phyloP scores from a whole-genome alignment of 2,329 filamentous ascomycete species.

The Ascomycota sp. region DNA sequence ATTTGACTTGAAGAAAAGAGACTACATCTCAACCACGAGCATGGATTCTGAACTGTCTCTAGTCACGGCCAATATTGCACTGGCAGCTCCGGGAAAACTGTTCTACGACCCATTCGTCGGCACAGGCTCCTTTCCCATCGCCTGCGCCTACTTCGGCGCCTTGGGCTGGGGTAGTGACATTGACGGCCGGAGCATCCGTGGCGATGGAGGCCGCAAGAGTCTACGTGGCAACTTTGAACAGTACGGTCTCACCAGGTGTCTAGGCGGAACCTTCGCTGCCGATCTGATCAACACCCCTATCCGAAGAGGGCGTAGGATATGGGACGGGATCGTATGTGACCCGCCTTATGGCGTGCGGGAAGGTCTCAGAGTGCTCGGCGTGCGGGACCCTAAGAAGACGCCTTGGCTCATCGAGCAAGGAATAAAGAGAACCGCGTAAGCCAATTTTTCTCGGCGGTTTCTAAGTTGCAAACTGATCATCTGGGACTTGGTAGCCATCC shows the following conservation, averaged over 20 bases:
- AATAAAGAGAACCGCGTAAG: constrained; percentile 46
- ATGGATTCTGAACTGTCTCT: constrained; percentile 93
- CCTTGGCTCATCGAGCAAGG: constrained; percentile 47
- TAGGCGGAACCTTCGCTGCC: constrained; percentile 64
- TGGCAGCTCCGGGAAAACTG: constrained; percentile 62
- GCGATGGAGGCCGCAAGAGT: constrained; percentile 34
- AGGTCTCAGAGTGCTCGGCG: constrained; percentile 71
- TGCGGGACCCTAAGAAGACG: constrained; percentile 42
- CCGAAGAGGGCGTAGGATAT: constrained; percentile 29
- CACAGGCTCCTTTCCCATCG: constrained; percentile 80
- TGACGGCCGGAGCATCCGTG: constrained; percentile 73
- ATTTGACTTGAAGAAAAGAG: constrained; percentile 81
- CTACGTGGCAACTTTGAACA: constrained; percentile 59
- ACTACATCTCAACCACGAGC: constrained; percentile 86
- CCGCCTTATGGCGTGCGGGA: constrained; percentile 92
- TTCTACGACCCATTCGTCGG: constrained; percentile 94
- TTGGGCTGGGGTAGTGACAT: constrained; percentile 76
- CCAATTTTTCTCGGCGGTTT: constrained; percentile 1
- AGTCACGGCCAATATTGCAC: constrained; percentile 76
- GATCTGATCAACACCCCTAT: constrained; percentile 81
- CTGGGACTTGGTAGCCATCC: constrained; percentile 16
- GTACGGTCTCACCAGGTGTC: constrained; percentile 45
- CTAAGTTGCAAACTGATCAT: background rate
- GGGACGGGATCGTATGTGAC: constrained; percentile 89
- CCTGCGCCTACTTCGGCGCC: constrained; percentile 79